Base-by-base conservation (phyloP, 148 eudicot genomes). In the Rhododendron griersonianum region DNA sequence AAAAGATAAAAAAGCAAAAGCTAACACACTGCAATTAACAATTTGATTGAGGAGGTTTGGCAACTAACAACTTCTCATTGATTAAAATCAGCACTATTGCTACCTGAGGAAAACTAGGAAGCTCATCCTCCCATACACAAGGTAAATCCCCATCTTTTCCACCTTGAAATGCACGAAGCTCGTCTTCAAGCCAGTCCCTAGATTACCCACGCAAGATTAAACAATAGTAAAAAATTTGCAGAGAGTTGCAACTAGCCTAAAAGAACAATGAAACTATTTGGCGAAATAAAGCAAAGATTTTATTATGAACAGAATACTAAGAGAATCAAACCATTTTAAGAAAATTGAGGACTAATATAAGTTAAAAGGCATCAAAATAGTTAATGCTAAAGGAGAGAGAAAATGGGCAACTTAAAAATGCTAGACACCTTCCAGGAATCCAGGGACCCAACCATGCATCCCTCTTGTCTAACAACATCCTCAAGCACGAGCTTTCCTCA, bases 381-480 rank as follows among this genome's bases (percentile, higher is more conserved):
- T 84, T 23, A 28, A 39, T 75, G 79, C 41, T 63, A 88, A 85
- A 41, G 57, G 80, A 3, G 82, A 9, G 84, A 1, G 48, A n/a
- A 77, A 48, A 87, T 28, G 35, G n/a, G 57, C 19, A 71, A 85
- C 28, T 84, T 53, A 14, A 84, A 47, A 47, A 87, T n/a, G 14
- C 74, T 55, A 55, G 81, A 86, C 85, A 97, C 99, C 99, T 97
- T 93, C 99, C 99, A 83, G 98, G 99, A 89, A 90, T 93, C 99
- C 99, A 97, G 84, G 99, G 99, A 85, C 99, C 99, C 94, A 97
- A 85, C 96, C 95, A 93, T 81, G 98, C 96, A 91, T 97, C 99
- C 91, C 99, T 91, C 88, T 95, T 97, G 91, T 97, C 96, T 84
- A 97, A 91, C 89, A 97, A 91, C 91, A 91, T 84, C 89, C 98